Percentiles rank a stretch among this genome's conserved stretches.
Evolutionary conservation across 805 yeast genomes (phyloP).

Genomic region (Nakazawaea ernobii): DNA sequence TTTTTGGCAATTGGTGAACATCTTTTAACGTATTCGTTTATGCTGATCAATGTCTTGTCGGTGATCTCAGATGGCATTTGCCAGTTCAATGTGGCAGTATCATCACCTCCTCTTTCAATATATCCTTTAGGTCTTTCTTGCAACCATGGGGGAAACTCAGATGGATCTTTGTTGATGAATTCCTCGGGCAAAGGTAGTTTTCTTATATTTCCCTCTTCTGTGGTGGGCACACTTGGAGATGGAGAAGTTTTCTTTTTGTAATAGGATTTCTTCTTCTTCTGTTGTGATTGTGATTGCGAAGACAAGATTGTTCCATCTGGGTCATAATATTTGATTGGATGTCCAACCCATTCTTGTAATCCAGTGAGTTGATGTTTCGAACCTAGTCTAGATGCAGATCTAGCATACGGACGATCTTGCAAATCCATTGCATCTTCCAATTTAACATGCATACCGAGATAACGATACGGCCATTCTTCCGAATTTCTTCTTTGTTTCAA

Average conservation of each 20-base stretch:
- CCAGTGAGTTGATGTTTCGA: conserved; percentile 66
- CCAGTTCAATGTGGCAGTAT: conserved; percentile 66
- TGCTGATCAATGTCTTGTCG: conserved; percentile 13
- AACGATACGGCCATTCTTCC: conserved; percentile 82
- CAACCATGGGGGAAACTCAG: conserved; percentile 66
- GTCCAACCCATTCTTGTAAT: conserved; percentile 59
- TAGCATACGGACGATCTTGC: conserved; percentile 74
- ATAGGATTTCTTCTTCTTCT: conserved; percentile 21
- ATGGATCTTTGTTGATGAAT: conserved; percentile 31
- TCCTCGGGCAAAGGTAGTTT: conserved; percentile 41
- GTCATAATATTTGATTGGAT: conserved; percentile 65
- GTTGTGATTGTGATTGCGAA: conserved; percentile 13
- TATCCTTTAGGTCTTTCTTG: conserved; percentile 78
- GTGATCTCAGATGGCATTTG: conserved; percentile 29
- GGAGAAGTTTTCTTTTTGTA: conserved; percentile 14
- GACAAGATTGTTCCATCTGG: conserved; percentile 15
- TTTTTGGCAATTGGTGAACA: conserved; percentile 54
- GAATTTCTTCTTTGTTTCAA: conserved; percentile 41
- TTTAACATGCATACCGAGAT: conserved; percentile 68
- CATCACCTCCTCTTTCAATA: conserved; percentile 76
- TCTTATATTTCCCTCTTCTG: conserved; percentile 17
- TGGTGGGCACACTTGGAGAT: conserved; percentile 17
- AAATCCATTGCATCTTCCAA: conserved; percentile 73
- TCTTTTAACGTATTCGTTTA: conserved; percentile 49
- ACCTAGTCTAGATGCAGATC: conserved; percentile 75